These are phyloP conservation scores for Chamaecrista fasciculata DNA, from an alignment of 306 rosid species.

Conservation along the genomic window DNA sequence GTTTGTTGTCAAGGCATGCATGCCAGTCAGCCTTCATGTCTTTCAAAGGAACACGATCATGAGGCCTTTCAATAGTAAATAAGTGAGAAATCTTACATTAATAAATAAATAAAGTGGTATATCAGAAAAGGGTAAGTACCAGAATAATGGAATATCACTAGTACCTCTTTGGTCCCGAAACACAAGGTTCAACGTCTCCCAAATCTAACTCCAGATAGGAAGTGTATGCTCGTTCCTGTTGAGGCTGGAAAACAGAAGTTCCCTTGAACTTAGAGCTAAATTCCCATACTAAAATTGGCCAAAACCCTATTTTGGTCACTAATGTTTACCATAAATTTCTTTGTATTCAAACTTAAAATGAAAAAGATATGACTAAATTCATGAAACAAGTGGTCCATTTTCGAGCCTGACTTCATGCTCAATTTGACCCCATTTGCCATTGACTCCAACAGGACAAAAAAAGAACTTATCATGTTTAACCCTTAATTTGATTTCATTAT, in stretches of 20 bases:
- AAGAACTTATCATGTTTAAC: too few relatives aligned
- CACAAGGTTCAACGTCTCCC: slow-evolving; percentile 3
- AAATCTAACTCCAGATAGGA: neutral
- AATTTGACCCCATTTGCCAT: too few relatives aligned
- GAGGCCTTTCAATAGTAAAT: neutral
- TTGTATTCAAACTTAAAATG: too few relatives aligned
- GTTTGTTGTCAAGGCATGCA: slow-evolving; percentile 5
- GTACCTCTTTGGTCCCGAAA: slow-evolving; percentile 15
- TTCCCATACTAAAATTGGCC: neutral
- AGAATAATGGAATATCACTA: neutral
- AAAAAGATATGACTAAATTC: too few relatives aligned
- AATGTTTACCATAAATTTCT: too few relatives aligned
- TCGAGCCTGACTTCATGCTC: too few relatives aligned
- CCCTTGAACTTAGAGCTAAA: neutral
- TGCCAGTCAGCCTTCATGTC: slow-evolving; percentile 4
- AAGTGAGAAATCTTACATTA: neutral
- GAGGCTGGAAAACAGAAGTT: neutral
- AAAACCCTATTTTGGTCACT: too few relatives aligned
- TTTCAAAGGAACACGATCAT: slow-evolving; percentile 1
- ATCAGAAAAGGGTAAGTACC: neutral
- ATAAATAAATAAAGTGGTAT: neutral
- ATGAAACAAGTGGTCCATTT: too few relatives aligned
- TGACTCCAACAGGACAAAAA: too few relatives aligned
- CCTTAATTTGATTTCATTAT: too few relatives aligned
- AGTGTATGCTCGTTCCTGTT: neutral